Evolutionary conservation across 1,284 basidiomycete genomes (phyloP), one percentile per base, ranked within the genome.

Genomic region (Fomitopsis schrenkii): DNA sequence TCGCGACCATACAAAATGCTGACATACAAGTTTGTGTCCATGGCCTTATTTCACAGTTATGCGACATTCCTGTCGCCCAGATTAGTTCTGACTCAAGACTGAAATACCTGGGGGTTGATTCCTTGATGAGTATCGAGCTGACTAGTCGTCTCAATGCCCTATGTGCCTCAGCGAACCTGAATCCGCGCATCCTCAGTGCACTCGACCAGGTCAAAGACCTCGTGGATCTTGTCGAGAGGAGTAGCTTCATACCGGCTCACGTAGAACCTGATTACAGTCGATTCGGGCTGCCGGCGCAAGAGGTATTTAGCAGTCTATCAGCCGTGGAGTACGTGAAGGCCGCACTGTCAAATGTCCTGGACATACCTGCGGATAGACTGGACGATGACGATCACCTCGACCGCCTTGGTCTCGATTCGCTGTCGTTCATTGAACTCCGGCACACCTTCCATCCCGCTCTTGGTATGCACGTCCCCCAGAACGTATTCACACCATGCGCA

Each of bases 341-440:
- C 0, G 72, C 86, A 22, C 74, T 88, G 30, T 78, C 82, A 0
- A 70, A 75, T 2, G 78, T 85, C 7, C 74, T 89, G 1, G 83
- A 78, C 26, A 71, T 86, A 50, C 55, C 75, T 9, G 55, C 68
- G 28, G 66, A 73, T 0, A 74, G 77, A 10, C 74, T 88, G 28
- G 62, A 66, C 1, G 80, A 81, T 26, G 77, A 81, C 19, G 67
- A 71, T 0, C 77, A 82, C 33, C 71, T 88, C 10, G 76, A 76
- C 33, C 69, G 71, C 0, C 74, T 88, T 5, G 84, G 87, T 1
- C 72, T 88, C 30, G 86, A 89, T 66, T 87, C 86, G 0, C 70
- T 90, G 58, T 80, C 82, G n/a, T 82, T 83, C 0, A 85, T 88
- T 56, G 86, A 89, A 67, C 80, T 79, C 12, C 71, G 81, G 5